Conservation (phyloP, 2,329 filamentous ascomycete species). For the Bipolaris gigantea region DNA sequence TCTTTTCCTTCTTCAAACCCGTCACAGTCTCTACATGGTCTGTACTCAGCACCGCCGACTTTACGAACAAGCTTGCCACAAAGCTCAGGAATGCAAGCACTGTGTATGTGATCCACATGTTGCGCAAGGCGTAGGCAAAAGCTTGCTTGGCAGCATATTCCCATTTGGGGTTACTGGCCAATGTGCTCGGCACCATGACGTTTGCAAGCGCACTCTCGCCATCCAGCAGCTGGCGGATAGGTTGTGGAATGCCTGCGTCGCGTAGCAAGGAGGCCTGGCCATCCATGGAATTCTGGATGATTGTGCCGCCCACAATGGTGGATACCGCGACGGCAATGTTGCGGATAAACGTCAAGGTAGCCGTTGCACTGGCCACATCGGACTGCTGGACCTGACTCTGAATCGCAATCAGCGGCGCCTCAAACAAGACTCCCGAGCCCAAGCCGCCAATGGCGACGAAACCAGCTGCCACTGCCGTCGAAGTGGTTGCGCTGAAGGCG, state of each 20-base stretch:
- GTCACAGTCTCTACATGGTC: constrained; percentile 54
- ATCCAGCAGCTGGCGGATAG: constrained; percentile 55
- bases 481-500: constrained; percentile 31
- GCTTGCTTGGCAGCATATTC: constrained; percentile 47
- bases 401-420: constrained; percentile 59
- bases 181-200: constrained; percentile 56
- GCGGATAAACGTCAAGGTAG: constrained; percentile 54
- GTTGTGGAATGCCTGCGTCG: constrained; percentile 52
- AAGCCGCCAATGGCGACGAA: constrained; percentile 56
- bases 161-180: constrained; percentile 50
- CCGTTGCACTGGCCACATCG: constrained; percentile 56
- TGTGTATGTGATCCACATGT: constrained; percentile 55
- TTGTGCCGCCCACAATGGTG: constrained; percentile 54
- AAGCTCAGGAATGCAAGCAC: constrained; percentile 45
- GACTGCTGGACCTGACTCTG: constrained; percentile 57
- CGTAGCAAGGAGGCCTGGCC: constrained; percentile 52
- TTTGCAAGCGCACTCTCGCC: constrained; percentile 63
- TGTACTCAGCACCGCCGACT: constrained; percentile 44
- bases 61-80: constrained; percentile 45
- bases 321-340: constrained; percentile 52
- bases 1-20: constrained; percentile 44
- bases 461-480: constrained; percentile 46
- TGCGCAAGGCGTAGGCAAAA: constrained; percentile 49
- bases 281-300: constrained; percentile 64
- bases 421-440: constrained; percentile 57